phyloP scores from a whole-genome alignment of 208 protist species.

The Trypanosoma brucei region DNA sequence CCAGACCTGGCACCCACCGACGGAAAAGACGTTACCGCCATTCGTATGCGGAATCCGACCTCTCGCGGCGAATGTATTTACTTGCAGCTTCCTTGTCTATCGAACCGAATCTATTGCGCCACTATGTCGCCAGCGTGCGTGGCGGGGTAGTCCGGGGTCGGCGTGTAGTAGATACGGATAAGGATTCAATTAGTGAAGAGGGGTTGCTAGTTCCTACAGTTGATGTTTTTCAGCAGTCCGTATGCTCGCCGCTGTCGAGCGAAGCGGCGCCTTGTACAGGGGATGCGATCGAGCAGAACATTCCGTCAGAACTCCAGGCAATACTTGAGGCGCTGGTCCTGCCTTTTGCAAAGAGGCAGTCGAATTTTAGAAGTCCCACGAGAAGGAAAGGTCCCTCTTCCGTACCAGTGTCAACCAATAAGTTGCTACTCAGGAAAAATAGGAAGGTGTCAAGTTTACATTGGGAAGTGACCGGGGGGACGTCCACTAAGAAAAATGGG shows the following conservation, averaged over 20 bases:
- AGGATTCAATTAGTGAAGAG: too few species aligned
- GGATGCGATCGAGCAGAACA: conserved; percentile 1
- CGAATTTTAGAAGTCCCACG: not conserved
- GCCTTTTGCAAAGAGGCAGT: conserved; percentile 5
- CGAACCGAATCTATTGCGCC: not conserved
- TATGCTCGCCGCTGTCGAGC: too few species aligned
- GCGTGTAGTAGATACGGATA: too few species aligned
- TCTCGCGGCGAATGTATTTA: conserved; percentile 9
- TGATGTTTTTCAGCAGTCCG: too few species aligned
- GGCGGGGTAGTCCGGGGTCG: not conserved
- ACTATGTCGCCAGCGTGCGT: conserved; percentile 1
- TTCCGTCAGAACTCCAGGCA: conserved; percentile 6
- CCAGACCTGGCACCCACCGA: too few species aligned
- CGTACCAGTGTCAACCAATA: not conserved
- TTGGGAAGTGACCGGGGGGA: too few species aligned
- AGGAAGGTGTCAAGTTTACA: too few species aligned
- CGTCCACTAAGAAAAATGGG: not conserved
- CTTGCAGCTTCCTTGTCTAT: conserved; percentile 13
- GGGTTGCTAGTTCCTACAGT: too few species aligned
- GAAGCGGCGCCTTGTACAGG: not conserved
- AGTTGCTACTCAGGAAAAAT: too few species aligned
- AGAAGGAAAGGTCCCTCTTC: not conserved
- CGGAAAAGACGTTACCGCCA: too few species aligned
- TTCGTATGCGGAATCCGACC: not conserved
- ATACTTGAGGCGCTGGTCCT: conserved; percentile 10